Percentiles rank a stretch among this genome's conserved stretches.
Evolutionary conservation across 225 moss, liverwort and hornwort genomes (phyloP).

Genomic region (Physcomitrium patens): DNA sequence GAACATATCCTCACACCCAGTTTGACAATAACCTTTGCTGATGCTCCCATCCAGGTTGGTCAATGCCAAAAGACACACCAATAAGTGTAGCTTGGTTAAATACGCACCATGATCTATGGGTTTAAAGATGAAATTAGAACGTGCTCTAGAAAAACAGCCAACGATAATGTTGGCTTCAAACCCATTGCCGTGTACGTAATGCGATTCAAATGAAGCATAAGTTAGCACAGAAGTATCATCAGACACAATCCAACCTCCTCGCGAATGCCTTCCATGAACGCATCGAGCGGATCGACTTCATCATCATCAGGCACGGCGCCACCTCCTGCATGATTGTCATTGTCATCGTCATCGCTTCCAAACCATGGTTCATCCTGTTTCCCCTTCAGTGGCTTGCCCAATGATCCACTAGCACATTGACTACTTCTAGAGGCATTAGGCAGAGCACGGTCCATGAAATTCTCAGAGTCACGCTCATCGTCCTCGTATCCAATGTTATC

Average conservation of each 20-base stretch:
- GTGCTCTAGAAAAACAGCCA: not conserved
- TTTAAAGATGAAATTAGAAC: conserved; percentile 12
- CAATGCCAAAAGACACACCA: conserved; percentile 5
- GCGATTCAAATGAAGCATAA: conserved; percentile 5
- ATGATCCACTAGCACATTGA: conserved; percentile 8
- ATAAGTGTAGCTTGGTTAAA: not conserved
- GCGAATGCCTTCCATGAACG: conserved; percentile 99
- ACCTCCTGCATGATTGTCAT: conserved; percentile 28
- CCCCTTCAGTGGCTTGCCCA: conserved; percentile 20
- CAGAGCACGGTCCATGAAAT: conserved; percentile 16
- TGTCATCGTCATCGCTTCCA: conserved; percentile 61
- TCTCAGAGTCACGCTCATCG: conserved; percentile 29
- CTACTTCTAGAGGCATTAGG: not conserved
- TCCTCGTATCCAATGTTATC: conserved; percentile 53
- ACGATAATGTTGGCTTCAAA: not conserved
- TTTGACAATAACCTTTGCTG: not conserved
- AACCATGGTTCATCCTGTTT: conserved; percentile 49
- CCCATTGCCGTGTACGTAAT: not conserved
- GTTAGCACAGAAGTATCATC: conserved; percentile 9
- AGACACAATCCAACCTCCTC: conserved; percentile 66
- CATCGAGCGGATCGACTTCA: conserved; percentile 93
- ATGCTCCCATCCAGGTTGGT: not conserved
- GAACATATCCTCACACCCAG: not conserved
- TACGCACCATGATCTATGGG: not conserved
- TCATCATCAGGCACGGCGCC: conserved; percentile 44